phyloP scores from a whole-genome alignment of 2,329 filamentous ascomycete species.

The Coniochaeta sp. region DNA sequence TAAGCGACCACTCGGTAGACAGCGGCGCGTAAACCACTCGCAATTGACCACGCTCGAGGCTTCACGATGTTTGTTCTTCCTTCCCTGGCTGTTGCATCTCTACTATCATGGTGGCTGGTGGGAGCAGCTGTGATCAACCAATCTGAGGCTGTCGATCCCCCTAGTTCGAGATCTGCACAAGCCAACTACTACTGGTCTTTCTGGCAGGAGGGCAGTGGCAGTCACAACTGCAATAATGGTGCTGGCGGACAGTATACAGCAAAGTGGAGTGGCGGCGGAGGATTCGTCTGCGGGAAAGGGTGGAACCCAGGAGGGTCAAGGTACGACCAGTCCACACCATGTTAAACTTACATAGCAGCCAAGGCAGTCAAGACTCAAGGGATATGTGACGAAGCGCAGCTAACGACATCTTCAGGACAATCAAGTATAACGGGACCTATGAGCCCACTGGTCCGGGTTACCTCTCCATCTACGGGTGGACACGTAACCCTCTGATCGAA shows the following conservation, averaged over 20 bases:
- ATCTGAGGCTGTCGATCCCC: neutral
- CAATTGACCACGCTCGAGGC: neutral
- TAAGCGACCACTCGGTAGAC: neutral
- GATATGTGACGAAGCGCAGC: neutral
- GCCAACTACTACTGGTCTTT: constrained; percentile 30
- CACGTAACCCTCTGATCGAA: constrained; percentile 43
- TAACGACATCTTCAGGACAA: constrained; percentile 13
- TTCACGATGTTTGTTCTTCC: neutral
- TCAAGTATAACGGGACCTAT: constrained; percentile 28
- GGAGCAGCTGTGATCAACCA: neutral
- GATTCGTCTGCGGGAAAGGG: constrained; percentile 52
- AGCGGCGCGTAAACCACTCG: neutral
- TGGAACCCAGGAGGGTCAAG: constrained; percentile 44
- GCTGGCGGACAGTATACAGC: constrained; percentile 31
- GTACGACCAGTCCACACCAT: constrained; percentile 23
- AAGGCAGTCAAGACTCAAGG: no score
- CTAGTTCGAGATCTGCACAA: constrained; percentile 4
- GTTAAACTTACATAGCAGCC: neutral
- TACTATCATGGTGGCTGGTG: neutral
- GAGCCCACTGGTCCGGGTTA: constrained; percentile 32
- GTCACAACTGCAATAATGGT: constrained; percentile 32
- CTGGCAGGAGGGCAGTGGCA: constrained; percentile 33
- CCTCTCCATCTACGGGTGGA: constrained; percentile 53
- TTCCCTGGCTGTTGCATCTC: neutral
- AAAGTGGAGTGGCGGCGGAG: constrained; percentile 36